Evolutionary conservation across 805 yeast genomes (phyloP).

Genomic region (Starmerella kuoi): DNA sequence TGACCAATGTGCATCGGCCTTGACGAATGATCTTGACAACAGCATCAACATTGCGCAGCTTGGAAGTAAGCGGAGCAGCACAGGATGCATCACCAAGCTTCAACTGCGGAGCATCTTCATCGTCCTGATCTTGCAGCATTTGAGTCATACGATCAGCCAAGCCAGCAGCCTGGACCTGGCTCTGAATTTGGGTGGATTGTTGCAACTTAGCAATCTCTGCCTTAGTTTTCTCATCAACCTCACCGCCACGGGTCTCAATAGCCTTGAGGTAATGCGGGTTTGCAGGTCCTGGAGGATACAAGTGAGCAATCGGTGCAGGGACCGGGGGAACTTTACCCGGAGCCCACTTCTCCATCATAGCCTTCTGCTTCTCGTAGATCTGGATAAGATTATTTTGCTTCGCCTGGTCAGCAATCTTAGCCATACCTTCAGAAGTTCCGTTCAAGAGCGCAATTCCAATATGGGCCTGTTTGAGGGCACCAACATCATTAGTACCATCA

Average conservation of each 20-base stretch:
- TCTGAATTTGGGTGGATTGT: conserved; percentile 31
- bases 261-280: conserved; percentile 84
- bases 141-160: conserved; percentile 57
- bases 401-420: conserved; percentile 72
- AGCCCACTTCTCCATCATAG: conserved; percentile 62
- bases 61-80: conserved; percentile 97
- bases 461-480: conserved; percentile 97
- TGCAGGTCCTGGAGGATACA: conserved; percentile 88
- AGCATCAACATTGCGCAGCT: conserved; percentile 79
- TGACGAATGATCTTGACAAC: conserved; percentile 91
- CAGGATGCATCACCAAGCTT: conserved; percentile 97
- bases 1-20: conserved; percentile 94
- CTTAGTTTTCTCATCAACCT: conserved; percentile 44
- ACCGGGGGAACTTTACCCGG: conserved; percentile 54
- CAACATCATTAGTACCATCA: conserved; percentile 99
- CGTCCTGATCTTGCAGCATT: conserved; percentile 42
- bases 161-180: conserved; percentile 31
- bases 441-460: conserved; percentile 95
- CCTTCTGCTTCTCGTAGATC: conserved; percentile 76
- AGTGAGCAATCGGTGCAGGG: conserved; percentile 79
- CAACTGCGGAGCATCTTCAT: conserved; percentile 75
- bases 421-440: conserved; percentile 90
- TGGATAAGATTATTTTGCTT: conserved; percentile 49
- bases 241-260: conserved; percentile 70
- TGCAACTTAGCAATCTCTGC: conserved; percentile 29